These are phyloP conservation scores for Fusarium concolor DNA, from an alignment of 2,329 filamentous ascomycete genomes.

Conservation along the genomic window DNA sequence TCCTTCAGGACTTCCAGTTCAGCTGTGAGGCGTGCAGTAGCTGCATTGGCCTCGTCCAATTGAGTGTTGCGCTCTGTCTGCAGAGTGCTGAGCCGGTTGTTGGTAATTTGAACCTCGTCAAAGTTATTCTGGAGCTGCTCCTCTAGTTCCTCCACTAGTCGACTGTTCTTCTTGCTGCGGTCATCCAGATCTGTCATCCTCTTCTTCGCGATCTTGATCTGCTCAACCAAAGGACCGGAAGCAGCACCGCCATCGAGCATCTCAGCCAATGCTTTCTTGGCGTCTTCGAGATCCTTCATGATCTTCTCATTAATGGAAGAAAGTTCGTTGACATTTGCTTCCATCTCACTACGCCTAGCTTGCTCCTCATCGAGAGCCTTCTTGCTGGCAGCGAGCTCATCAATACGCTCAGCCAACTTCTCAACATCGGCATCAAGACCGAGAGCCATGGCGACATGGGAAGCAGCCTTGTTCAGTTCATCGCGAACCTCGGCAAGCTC, in stretches of 20 bases:
- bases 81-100: conserved; percentile 85
- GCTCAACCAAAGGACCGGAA: conserved; percentile 63
- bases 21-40: conserved; percentile 70
- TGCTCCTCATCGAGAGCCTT: conserved; percentile 70
- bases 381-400: conserved; percentile 67
- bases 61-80: conserved; percentile 79
- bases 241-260: conserved; percentile 62
- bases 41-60: conserved; percentile 80
- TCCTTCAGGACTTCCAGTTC: conserved; percentile 76
- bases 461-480: conserved; percentile 72
- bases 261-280: conserved; percentile 65
- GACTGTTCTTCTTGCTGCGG: conserved; percentile 89
- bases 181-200: conserved; percentile 71
- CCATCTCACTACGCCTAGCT: conserved; percentile 67
- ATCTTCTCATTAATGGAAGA: conserved; percentile 68
- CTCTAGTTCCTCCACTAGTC: conserved; percentile 94
- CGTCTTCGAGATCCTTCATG: conserved; percentile 71
- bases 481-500: conserved; percentile 75
- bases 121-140: conserved; percentile 96
- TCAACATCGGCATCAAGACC: conserved; percentile 75
- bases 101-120: conserved; percentile 87
- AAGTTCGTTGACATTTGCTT: conserved; percentile 66
- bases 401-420: conserved; percentile 72
- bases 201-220: conserved; percentile 72
- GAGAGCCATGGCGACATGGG: conserved; percentile 70